phyloP scores from a whole-genome alignment of 1,139 yeast genomes.

The Kodamaea plutei region DNA sequence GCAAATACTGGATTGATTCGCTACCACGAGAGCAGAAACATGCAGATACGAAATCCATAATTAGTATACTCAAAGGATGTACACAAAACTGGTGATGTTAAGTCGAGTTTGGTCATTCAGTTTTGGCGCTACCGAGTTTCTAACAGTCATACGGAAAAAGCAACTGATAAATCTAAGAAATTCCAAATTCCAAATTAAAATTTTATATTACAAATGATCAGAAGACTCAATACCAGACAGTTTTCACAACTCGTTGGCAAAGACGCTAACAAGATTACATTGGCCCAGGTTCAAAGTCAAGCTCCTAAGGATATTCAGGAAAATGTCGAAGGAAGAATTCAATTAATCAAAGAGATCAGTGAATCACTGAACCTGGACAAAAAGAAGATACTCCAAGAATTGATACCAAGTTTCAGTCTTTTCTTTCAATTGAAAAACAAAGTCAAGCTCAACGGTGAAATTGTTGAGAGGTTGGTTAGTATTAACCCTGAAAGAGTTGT shows the following conservation, averaged over 20 bases:
- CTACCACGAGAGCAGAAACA: too few species aligned
- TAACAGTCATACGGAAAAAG: too few species aligned
- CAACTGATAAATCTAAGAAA: too few species aligned
- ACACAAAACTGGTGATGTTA: too few species aligned
- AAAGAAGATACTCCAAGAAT: slow-evolving; percentile 11
- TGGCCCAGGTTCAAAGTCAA: slow-evolving; percentile 7
- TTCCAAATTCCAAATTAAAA: too few species aligned
- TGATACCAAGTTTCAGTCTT: slow-evolving; percentile 30
- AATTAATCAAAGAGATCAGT: slow-evolving; percentile 11
- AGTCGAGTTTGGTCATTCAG: too few species aligned
- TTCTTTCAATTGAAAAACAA: slow-evolving; percentile 23
- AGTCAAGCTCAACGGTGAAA: slow-evolving; percentile 10
- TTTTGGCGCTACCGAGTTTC: too few species aligned
- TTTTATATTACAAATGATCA: too few species aligned
- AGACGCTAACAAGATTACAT: slow-evolving; percentile 11
- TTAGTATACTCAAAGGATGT: too few species aligned
- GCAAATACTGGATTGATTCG: too few species aligned
- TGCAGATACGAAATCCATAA: too few species aligned
- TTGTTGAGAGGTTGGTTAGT: slow-evolving; percentile 20
- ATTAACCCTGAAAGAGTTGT: slow-evolving; percentile 42
- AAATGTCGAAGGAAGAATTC: slow-evolving; percentile 6
- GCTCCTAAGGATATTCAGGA: slow-evolving; percentile 5
- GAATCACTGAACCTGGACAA: slow-evolving; percentile 10
- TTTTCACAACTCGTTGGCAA: slow-evolving; percentile 7
- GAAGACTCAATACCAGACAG: slow-evolving; percentile 1